Base-by-base conservation (phyloP, 495 filamentous ascomycete species). In the Pseudoneurospora amorphoporcata region DNA sequence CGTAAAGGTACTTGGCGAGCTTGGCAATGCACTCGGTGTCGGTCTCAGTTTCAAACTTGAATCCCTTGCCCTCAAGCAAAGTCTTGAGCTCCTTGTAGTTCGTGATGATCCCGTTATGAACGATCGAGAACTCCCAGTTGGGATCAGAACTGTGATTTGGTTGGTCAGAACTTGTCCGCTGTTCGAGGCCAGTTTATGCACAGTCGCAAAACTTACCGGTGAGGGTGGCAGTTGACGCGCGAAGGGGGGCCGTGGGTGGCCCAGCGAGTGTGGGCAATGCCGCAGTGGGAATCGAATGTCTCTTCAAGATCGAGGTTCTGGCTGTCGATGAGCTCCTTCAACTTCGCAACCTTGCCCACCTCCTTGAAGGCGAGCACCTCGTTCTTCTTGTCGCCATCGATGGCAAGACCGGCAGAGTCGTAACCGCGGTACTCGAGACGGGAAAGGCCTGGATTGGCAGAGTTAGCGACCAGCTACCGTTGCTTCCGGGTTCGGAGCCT, bases 31-130 rank as follows among this genome's bases (percentile, higher is more conserved):
- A 97, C 83, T 99, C 95, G 37, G 95, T 99, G 79, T 99, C 95
- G 65, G 95, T 99, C 85, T 99, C 94, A 38, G 95, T 98, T 89
- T 99, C 95, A 81, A 99, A 99, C 72, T 91, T 90, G 87, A 97
- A 97, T 75, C 96, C 96, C 87, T 98, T 99, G 86, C 86, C 87
- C 83, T 94, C 90, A 74, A 99, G 86, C 69, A 99, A 87, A 71
- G 92, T 92, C 89, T 95, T 97, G 77, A 99, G 85, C 86, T 99
- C 95, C 86, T 99, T 99, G 89, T 99, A 99, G 87, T 99, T 99
- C 85, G 95, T 99, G 85, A 99, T 99, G 87, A 99, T 99, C 81
- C 95, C 95, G 83, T 99, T 99, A 90, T 99, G 95, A 58, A 98
- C 95, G 77, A 99, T 92, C 72, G 94, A 88, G 81, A 99, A 99